Percentiles rank a stretch among this genome's conserved stretches.
Conservation (phyloP, 495 filamentous ascomycete species). For the Penicillium subrubescens region DNA sequence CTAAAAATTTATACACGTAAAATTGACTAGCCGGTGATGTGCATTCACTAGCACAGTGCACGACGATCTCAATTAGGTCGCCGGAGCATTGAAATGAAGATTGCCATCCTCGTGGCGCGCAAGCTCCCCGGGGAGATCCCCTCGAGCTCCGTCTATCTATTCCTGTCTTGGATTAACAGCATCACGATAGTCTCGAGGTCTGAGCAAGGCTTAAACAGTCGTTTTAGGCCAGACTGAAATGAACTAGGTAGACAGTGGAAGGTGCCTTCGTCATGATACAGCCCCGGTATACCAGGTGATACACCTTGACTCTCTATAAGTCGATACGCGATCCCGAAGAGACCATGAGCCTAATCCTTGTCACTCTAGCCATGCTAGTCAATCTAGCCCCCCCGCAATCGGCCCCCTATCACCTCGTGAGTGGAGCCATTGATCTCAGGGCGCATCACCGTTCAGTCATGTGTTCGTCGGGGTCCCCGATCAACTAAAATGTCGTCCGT, state of each 20-base stretch:
- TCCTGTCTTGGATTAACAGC: neutral
- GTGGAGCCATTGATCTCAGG: neutral
- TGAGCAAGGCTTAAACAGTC: neutral
- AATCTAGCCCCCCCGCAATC: neutral
- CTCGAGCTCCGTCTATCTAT: neutral
- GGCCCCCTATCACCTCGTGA: neutral
- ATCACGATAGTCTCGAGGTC: neutral
- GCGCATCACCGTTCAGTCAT: constrained; percentile 7
- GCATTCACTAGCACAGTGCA: neutral
- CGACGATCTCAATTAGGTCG: neutral
- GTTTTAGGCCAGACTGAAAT: neutral
- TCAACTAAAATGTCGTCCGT: neutral
- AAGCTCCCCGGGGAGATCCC: neutral
- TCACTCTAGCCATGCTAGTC: neutral
- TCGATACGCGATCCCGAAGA: neutral
- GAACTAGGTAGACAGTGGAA: neutral
- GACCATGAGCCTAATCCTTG: neutral
- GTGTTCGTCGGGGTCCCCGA: neutral
- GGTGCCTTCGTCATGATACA: neutral
- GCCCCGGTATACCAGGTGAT: neutral
- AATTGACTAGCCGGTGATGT: neutral
- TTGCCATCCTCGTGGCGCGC: neutral
- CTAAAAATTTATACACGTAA: neutral
- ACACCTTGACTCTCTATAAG: neutral
- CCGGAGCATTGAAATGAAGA: neutral